Percentiles rank a stretch among this genome's conserved stretches.
phyloP scores from a whole-genome alignment of 179 eudicot genomes.

The Gypsophila paniculata region DNA sequence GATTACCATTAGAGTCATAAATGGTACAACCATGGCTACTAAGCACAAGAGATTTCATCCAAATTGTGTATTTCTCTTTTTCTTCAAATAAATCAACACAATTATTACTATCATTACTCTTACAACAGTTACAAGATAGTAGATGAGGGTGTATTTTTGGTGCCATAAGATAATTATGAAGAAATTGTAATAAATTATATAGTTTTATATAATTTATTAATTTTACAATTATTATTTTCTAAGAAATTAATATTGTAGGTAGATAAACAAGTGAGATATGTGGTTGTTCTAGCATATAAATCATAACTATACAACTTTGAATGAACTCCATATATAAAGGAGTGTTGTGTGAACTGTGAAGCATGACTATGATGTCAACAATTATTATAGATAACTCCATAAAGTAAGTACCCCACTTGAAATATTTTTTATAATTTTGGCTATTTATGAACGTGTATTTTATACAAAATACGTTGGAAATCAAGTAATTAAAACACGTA shows the following conservation, averaged over 20 bases:
- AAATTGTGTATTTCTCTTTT: constrained; percentile 49
- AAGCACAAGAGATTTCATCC: constrained; percentile 74
- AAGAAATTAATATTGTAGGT: neutral
- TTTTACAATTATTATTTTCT: neutral
- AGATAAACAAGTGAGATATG: neutral
- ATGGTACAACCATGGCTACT: constrained; percentile 65
- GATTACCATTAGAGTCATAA: constrained; percentile 50
- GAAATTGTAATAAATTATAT: neutral
- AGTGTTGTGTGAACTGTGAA: constrained; percentile 21
- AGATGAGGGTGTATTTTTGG: constrained; percentile 39
- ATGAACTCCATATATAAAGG: constrained; percentile 24
- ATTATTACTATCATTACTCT: neutral
- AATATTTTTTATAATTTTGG: neutral
- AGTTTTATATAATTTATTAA: neutral
- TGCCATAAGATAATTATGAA: constrained; percentile 23
- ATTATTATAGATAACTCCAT: neutral
- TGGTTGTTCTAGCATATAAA: neutral
- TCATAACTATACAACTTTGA: constrained; percentile 5
- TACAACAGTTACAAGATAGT: neutral
- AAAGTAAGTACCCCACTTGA: constrained; percentile 1
- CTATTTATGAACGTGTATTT: constrained; percentile 19
- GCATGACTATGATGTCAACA: constrained; percentile 20
- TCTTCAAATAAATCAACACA: neutral
- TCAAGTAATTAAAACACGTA: neutral
- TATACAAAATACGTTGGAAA: neutral